These are phyloP conservation scores for Aegilops speltoides DNA, from an alignment of 176 grass and related monocot species.

Conservation along the genomic window DNA sequence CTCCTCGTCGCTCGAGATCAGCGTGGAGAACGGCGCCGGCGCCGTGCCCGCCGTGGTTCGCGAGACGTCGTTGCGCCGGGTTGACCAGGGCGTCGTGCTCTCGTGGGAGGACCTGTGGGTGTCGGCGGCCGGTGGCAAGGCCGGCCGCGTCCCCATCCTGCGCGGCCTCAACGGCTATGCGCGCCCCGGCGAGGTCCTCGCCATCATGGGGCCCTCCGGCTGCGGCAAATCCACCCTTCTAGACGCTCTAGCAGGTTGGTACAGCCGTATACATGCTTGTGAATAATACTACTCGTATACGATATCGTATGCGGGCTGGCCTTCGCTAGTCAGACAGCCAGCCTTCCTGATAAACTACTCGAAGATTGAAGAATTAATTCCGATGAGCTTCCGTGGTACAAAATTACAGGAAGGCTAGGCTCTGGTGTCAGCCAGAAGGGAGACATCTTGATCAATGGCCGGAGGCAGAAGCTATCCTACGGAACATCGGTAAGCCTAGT, in stretches of 20 bases:
- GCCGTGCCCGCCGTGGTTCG: neutral
- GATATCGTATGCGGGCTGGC: neutral
- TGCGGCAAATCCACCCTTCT: conserved; percentile 97
- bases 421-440: conserved; percentile 66
- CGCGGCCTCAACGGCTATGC: conserved; percentile 71
- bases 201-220: conserved; percentile 95
- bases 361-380: neutral
- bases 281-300: neutral
- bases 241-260: conserved; percentile 74
- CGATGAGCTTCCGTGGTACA: neutral
- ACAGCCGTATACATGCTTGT: neutral
- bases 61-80: conserved; percentile 34
- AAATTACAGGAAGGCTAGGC: conserved; percentile 59
- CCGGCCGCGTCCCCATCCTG: conserved; percentile 53
- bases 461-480: conserved; percentile 63
- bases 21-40: neutral
- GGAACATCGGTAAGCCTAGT: conserved; percentile 65
- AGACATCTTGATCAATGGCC: conserved; percentile 76
- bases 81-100: conserved; percentile 47
- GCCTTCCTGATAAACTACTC: neutral
- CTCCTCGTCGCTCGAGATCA: conserved; percentile 27
- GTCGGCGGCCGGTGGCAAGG: conserved; percentile 41
- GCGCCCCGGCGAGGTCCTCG: conserved; percentile 65
- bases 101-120: conserved; percentile 93
- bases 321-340: neutral